Conservation (phyloP, 1,139 yeast species). For the Saccharomyces hybrid region DNA sequence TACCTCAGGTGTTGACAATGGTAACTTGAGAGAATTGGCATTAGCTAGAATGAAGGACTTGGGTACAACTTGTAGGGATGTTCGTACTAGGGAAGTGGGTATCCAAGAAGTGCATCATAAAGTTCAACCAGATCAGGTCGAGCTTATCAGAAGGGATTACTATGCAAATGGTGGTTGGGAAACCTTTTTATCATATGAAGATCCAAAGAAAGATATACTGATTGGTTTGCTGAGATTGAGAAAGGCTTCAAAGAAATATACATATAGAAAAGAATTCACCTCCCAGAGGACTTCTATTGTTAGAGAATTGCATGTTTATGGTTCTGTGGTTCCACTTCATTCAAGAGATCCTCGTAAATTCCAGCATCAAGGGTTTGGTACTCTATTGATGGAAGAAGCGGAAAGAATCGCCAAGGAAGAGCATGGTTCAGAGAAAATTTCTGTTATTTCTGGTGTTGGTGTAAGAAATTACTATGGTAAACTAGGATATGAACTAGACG, state of each 20-base stretch:
- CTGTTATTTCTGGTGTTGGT: slow-evolving; percentile 96
- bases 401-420: slow-evolving; percentile 92
- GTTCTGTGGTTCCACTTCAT: slow-evolving; percentile 94
- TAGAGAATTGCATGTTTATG: slow-evolving; percentile 93
- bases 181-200: slow-evolving; percentile 91
- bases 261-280: slow-evolving; percentile 83
- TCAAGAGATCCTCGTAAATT: slow-evolving; percentile 96
- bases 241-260: slow-evolving; percentile 80
- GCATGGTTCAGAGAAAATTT: slow-evolving; percentile 83
- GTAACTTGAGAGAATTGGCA: slow-evolving; percentile 90
- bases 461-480: slow-evolving; percentile 92
- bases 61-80: slow-evolving; percentile 93
- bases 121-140: slow-evolving; percentile 96
- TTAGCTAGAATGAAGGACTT: slow-evolving; percentile 96
- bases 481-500: slow-evolving; percentile 85
- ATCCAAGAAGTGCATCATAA: slow-evolving; percentile 97
- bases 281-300: slow-evolving; percentile 85
- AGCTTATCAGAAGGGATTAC: slow-evolving; percentile 88
- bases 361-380: slow-evolving; percentile 99
- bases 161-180: slow-evolving; percentile 99
- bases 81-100: slow-evolving; percentile 98
- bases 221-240: slow-evolving; percentile 86
- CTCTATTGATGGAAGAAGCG: slow-evolving; percentile 95
- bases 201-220: slow-evolving; percentile 91
- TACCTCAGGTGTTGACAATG: slow-evolving; percentile 96